phyloP scores from a whole-genome alignment of 768 basidiomycete species.

The Lactifluus hygrophoroides region DNA sequence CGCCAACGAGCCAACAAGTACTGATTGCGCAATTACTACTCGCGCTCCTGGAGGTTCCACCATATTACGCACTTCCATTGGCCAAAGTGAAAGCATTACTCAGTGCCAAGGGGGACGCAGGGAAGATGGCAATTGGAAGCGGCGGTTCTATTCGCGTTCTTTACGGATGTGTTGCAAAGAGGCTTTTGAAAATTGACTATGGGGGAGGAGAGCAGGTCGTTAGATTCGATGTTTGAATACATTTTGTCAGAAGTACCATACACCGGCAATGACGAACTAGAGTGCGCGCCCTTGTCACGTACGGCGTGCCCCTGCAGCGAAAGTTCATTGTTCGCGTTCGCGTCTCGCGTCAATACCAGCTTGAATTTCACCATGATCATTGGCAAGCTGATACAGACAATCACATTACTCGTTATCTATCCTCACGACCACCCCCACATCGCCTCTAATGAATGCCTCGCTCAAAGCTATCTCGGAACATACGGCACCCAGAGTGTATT shows the following conservation, averaged over 20 bases:
- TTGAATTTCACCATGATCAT: constrained; percentile 5
- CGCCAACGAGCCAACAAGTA: constrained; percentile 58
- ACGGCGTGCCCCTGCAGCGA: no score
- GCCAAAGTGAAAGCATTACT: constrained; percentile 54
- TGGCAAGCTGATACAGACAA: constrained; percentile 10
- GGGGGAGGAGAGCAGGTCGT: constrained; percentile 69
- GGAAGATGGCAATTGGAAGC: constrained; percentile 22
- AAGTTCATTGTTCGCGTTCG: no score
- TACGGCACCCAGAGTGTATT: constrained; percentile 48
- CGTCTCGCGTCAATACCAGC: no score
- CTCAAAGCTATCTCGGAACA: constrained; percentile 46
- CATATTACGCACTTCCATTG: constrained; percentile 49
- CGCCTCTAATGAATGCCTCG: constrained; percentile 35
- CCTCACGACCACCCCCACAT: constrained; percentile 38
- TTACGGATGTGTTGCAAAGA: constrained; percentile 76
- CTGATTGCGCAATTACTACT: constrained; percentile 61
- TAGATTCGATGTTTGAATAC: constrained; percentile 48
- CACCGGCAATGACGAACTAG: no score
- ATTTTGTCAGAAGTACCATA: no score
- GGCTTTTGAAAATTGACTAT: constrained; percentile 67
- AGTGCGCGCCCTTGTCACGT: no score
- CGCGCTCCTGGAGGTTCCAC: constrained; percentile 44
- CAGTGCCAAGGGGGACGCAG: constrained; percentile 33
- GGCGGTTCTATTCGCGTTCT: constrained; percentile 47
- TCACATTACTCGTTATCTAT: constrained; percentile 32